Conservation (phyloP, 2,329 filamentous ascomycete species). For the Claviceps humidiphila region DNA sequence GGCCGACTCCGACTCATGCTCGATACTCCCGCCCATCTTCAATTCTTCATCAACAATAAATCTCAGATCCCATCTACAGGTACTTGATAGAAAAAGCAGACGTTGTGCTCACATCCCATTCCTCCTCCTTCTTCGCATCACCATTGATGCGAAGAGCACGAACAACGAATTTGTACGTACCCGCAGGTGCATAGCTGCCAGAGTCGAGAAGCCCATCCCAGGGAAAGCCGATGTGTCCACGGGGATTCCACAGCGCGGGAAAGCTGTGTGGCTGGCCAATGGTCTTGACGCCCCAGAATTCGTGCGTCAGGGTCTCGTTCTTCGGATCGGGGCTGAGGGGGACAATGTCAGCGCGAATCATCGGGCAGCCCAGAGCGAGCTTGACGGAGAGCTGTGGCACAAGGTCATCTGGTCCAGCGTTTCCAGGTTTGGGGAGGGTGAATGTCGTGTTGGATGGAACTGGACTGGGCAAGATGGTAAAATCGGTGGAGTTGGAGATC, state of each 20-base stretch:
- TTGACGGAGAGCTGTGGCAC: constrained; percentile 28
- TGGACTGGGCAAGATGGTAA: too few species aligned
- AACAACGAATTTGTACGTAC: constrained; percentile 35
- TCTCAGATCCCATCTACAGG: not conserved
- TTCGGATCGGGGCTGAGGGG: constrained; percentile 17
- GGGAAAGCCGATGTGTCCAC: constrained; percentile 6
- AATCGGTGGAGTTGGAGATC: too few species aligned
- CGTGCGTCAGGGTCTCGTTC: constrained; percentile 11
- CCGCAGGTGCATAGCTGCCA: constrained; percentile 33
- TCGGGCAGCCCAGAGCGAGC: constrained; percentile 31
- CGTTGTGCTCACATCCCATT: constrained; percentile 34
- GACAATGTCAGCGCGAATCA: constrained; percentile 31
- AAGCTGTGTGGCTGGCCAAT: constrained; percentile 29
- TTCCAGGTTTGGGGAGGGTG: constrained; percentile 27
- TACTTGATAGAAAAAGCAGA: constrained; percentile 33
- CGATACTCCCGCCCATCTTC: too few species aligned
- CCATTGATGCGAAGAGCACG: constrained; percentile 39
- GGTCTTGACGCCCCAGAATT: constrained; percentile 24
- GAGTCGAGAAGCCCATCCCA: constrained; percentile 36
- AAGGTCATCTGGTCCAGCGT: constrained; percentile 15
- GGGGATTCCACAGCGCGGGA: constrained; percentile 23
- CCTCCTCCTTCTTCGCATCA: constrained; percentile 25
- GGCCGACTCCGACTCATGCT: too few species aligned
- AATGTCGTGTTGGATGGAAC: constrained; percentile 19
- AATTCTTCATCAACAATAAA: too few species aligned